Base-by-base conservation (phyloP, 2,329 filamentous ascomycete genomes). In the Diaporthe eres region DNA sequence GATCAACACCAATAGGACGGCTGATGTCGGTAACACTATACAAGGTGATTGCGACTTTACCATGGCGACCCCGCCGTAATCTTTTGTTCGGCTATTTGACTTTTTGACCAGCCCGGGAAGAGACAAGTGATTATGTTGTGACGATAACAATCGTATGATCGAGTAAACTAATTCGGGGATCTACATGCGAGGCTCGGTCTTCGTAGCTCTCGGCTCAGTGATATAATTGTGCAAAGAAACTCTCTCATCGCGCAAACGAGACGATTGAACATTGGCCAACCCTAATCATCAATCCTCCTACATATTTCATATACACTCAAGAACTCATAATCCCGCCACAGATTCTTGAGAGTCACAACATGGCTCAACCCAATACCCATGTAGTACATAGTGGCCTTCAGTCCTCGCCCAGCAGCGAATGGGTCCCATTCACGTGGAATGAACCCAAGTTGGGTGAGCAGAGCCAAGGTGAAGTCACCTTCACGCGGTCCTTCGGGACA, bases 301-400 rank as follows among this genome's bases (percentile, higher is more conserved):
- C 10, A 6, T 5, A 0, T 1, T 53, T 5, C n/a, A 53, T 17
- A 25, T 5, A 0, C 49, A 0, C n/a, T 53, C 3, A 25, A 2
- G 9, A 4, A 28, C 22, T 28, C n/a, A 0, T 1, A 1, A 15
- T 15, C 49, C n/a, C n/a, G 10, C 22, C 5, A 28, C 49, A 53
- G 3, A 6, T 25, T n/a, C 8, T 53, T 53, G 22, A 25, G n/a
- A 53, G n/a, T 53, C 0, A 25, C 9, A 53, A 22, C 2, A 53
- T 53, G 49, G 49, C 49, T n/a, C 49, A 53, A 53, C 49, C 49
- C 49, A 53, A 2, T 25, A 25, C 49, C 22, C 49, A 25, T 6
- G 49, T 53, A 25, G n/a, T 53, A n/a, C 49, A 53, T 25, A 25
- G n/a, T 53, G 49, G 49, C 12, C n/a, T 4, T 25, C 49, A 53